Evolutionary conservation across 805 yeast species (phyloP).

Genomic region (Teunomyces panamensis): DNA sequence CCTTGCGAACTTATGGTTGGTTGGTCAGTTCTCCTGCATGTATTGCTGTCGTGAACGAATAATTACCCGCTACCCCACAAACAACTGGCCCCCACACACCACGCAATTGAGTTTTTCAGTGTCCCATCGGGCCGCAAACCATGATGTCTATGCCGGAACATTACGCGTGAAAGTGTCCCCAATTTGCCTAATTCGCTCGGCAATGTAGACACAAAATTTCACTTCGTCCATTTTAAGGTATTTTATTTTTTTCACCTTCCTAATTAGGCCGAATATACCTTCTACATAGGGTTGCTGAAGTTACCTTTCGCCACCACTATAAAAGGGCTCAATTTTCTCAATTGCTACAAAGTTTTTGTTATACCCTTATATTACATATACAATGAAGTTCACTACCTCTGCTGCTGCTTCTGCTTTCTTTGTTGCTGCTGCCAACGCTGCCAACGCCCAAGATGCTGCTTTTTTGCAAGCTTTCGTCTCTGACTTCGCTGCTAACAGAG

Average conservation of each 20-base stretch:
- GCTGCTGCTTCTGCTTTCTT: slow-evolving; percentile 14
- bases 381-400: slow-evolving; percentile 19
- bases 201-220: background rate
- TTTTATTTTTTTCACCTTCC: slow-evolving; percentile 1
- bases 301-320: background rate
- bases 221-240: background rate
- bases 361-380: background rate
- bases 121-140: background rate
- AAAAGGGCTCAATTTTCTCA: slow-evolving; percentile 1
- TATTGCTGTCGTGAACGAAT: no score
- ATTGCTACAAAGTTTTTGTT: background rate
- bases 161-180: background rate
- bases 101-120: background rate
- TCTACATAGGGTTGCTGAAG: background rate
- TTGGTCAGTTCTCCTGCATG: background rate
- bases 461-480: slow-evolving; percentile 35
- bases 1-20: background rate
- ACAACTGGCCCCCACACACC: slow-evolving; percentile 2
- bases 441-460: slow-evolving; percentile 16
- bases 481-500: slow-evolving; percentile 30
- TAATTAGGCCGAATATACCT: background rate
- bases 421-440: slow-evolving; percentile 17
- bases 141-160: background rate
- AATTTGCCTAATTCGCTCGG: slow-evolving; percentile 1
- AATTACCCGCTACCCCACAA: background rate